Conservation (phyloP, 345 rosid genomes). For the Brassica carinata region DNA sequence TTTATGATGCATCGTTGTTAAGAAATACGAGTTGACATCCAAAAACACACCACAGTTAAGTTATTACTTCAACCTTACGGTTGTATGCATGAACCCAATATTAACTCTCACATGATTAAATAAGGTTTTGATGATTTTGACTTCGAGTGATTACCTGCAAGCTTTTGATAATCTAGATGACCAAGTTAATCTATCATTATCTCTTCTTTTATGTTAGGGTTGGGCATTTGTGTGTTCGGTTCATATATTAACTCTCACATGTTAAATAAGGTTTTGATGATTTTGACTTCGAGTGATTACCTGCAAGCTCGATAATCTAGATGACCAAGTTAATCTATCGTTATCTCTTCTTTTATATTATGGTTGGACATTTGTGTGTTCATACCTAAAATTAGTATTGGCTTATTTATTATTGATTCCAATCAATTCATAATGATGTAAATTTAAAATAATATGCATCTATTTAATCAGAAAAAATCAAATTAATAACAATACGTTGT, state of each 20-base stretch:
- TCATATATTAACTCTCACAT: slow-evolving; percentile 11
- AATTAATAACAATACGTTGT: background rate
- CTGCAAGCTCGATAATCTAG: slow-evolving; percentile 1
- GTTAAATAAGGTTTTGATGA: slow-evolving; percentile 17
- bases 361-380: slow-evolving; percentile 4
- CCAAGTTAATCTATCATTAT: slow-evolving; percentile 16
- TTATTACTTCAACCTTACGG: slow-evolving; percentile 9
- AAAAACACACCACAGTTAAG: background rate
- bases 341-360: slow-evolving; percentile 3
- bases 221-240: slow-evolving; percentile 3
- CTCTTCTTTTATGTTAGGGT: background rate
- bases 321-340: slow-evolving; percentile 9
- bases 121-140: slow-evolving; percentile 11
- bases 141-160: background rate
- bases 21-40: background rate
- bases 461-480: background rate
- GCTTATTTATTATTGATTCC: background rate
- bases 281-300: background rate
- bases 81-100: background rate
- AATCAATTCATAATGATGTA: background rate
- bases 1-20: background rate
- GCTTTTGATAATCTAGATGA: background rate
- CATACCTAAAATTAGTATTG: background rate
- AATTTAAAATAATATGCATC: background rate
- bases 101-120: slow-evolving; percentile 20